These are phyloP conservation scores for Ogataea nakhonphanomensis DNA, from an alignment of 805 yeast species.

Conservation along the genomic window DNA sequence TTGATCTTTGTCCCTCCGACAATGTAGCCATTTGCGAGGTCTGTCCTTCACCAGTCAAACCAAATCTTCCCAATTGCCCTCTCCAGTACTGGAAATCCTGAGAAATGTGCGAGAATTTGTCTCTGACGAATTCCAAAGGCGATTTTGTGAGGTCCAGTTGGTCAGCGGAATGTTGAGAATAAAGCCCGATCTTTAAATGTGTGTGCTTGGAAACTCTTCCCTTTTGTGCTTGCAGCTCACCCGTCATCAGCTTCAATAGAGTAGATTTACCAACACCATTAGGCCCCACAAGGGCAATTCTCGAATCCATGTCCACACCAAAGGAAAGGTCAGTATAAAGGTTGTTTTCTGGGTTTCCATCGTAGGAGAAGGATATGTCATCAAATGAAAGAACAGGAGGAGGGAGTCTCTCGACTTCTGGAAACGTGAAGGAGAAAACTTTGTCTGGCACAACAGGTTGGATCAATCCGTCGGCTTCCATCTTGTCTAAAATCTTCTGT, in stretches of 20 bases:
- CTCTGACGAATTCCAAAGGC: constrained; percentile 95
- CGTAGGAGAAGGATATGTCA: constrained; percentile 89
- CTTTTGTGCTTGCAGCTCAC: constrained; percentile 80
- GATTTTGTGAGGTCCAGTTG: constrained; percentile 94
- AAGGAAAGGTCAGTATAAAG: constrained; percentile 88
- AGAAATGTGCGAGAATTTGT: constrained; percentile 81
- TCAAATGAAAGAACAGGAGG: constrained; percentile 98
- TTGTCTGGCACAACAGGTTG: constrained; percentile 90
- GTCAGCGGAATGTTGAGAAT: constrained; percentile 98
- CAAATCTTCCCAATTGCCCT: constrained; percentile 95
- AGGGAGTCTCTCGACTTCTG: constrained; percentile 94
- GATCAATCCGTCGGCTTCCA: constrained; percentile 98
- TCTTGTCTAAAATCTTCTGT: constrained; percentile 98
- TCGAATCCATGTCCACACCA: constrained; percentile 99
- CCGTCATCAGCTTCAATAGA: constrained; percentile 93
- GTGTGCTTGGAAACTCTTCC: constrained; percentile 98
- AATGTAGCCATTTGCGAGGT: constrained; percentile 98
- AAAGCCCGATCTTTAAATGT: constrained; percentile 96
- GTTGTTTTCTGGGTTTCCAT: constrained; percentile 77
- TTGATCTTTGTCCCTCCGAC: constrained; percentile 98
- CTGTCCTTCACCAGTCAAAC: constrained; percentile 98
- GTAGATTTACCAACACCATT: constrained; percentile 99
- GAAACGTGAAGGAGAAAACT: constrained; percentile 91
- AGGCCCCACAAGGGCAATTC: constrained; percentile 97
- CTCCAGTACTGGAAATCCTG: constrained; percentile 99